Conservation (phyloP, 2,329 filamentous ascomycete genomes). For the Taxawa tesnikishii region DNA sequence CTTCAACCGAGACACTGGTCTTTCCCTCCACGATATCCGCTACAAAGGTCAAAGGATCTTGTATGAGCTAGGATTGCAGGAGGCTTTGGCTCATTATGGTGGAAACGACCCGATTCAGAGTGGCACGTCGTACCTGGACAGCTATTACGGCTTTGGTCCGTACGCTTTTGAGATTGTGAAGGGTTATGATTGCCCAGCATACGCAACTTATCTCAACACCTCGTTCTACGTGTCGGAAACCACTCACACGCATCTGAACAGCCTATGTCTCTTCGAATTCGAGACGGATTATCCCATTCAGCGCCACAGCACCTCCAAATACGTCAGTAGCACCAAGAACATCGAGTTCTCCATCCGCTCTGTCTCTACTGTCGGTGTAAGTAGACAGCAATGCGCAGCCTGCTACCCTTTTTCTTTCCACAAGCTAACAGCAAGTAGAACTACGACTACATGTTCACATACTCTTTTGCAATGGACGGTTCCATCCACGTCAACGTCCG, state of each 20-base stretch:
- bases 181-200: conserved; percentile 41
- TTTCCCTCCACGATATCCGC: conserved; percentile 38
- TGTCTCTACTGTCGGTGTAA: conserved; percentile 34
- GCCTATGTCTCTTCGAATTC: conserved; percentile 44
- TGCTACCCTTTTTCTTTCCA: neutral
- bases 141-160: conserved; percentile 35
- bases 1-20: conserved; percentile 35
- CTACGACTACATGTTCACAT: conserved; percentile 39
- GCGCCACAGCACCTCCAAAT: conserved; percentile 30
- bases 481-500: conserved; percentile 37
- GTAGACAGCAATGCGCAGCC: too few relatives aligned
- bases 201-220: conserved; percentile 38
- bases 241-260: conserved; percentile 33
- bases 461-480: conserved; percentile 39
- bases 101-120: conserved; percentile 33
- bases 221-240: conserved; percentile 32
- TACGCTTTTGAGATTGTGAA: conserved; percentile 33
- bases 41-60: conserved; percentile 44
- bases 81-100: conserved; percentile 42
- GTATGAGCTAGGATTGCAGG: conserved; percentile 44
- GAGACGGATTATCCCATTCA: conserved; percentile 37
- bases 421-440: conserved; percentile 18
- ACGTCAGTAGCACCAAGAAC: conserved; percentile 34
- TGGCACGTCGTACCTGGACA: conserved; percentile 35
- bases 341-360: conserved; percentile 31